Evolutionary conservation across 768 basidiomycete genomes (phyloP), one percentile per base, ranked within the genome.

Genomic region (Russula lepida): DNA sequence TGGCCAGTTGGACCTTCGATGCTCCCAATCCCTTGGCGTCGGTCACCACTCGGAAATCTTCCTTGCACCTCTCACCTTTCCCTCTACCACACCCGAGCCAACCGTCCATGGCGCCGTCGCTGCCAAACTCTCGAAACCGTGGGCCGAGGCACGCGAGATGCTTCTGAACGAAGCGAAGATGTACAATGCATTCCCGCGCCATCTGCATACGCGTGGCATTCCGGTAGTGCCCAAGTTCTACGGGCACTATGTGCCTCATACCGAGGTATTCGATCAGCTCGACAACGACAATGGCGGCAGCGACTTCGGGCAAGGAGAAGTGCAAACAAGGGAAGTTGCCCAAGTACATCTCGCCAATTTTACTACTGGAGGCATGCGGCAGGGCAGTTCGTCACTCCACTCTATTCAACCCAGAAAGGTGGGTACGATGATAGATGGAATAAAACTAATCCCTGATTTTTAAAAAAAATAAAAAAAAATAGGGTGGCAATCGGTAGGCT

Each of bases 151-250:
- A 1, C 44, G 44, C 5, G 51, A 67, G 23, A 67, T 69, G 56
- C 66, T 73, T 30, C 50, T 57, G 43, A 65, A 70, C 47, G 81
- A 83, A 65, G 79, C 78, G 7, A 63, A 59, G 27, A 77, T 77
- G 51, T 83, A 82, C 66, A 71, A 76, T 66, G 37, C 43, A 1
- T 78, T 84, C 66, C 77, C 79, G 2, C 54, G 62, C 15, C 75
- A 80, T 59, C 71, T 81, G 51, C 78, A 75, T 62, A 70, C 81
- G 67, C 77, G 81, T 49, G 77, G 78, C 0, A 80, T 82, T 3
- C 76, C 85, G 0, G 52, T 85, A 51, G 79, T 82, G 4, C 84
- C 85, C 0, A 83, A 84, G 68, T 86, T 79, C 69, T 86, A 82
- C 64, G 84, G 86, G 1, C 82, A 81, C 69, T 86, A 85, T 64